A percentile compares a stretch with the other conserved stretches of the same genome.
phyloP scores from a whole-genome alignment of 2,329 filamentous ascomycete genomes.

The Xylaria sp. region DNA sequence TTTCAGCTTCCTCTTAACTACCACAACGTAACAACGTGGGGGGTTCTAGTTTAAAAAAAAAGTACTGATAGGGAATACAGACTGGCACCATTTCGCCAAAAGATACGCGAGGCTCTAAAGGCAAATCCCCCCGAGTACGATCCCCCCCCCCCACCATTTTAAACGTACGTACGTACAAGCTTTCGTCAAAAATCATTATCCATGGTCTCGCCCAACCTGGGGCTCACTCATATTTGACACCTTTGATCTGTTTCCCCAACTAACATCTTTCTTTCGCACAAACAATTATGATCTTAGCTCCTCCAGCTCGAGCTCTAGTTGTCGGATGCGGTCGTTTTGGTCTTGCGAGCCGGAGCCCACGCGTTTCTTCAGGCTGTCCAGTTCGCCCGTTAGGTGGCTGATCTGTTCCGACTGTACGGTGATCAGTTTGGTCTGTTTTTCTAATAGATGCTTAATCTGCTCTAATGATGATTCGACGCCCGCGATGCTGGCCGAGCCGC shows the following conservation, averaged over 20 bases:
- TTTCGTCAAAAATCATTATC: conserved; percentile 33
- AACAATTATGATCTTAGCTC: conserved; percentile 61
- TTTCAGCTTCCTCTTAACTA: conserved; percentile 4
- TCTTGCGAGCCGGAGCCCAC: conserved; percentile 63
- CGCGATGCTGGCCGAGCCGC: conserved; percentile 43
- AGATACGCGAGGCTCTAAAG: conserved; percentile 19
- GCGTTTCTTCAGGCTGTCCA: conserved; percentile 80
- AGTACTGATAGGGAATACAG: conserved; percentile 15
- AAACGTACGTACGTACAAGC: conserved; percentile 32
- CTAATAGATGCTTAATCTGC: conserved; percentile 77
- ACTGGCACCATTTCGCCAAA: conserved; percentile 16
- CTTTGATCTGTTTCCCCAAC: conserved; percentile 14
- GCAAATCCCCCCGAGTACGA: conserved; percentile 7
- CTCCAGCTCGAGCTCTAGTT: conserved; percentile 69
- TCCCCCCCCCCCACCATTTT: conserved; percentile 18
- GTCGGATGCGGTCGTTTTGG: conserved; percentile 69
- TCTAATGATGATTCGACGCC: conserved; percentile 68
- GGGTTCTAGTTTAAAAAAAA: conserved; percentile 5
- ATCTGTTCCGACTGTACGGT: conserved; percentile 78
- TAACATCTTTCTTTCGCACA: neutral
- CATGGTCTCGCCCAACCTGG: conserved; percentile 13
- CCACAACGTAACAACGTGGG: neutral
- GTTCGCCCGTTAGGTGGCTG: conserved; percentile 67
- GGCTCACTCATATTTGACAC: conserved; percentile 22
- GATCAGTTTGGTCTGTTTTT: conserved; percentile 77